These are phyloP conservation scores for Globisporangium sylvaticum DNA, from an alignment of 352 stramenopile genomes.

Conservation along the genomic window DNA sequence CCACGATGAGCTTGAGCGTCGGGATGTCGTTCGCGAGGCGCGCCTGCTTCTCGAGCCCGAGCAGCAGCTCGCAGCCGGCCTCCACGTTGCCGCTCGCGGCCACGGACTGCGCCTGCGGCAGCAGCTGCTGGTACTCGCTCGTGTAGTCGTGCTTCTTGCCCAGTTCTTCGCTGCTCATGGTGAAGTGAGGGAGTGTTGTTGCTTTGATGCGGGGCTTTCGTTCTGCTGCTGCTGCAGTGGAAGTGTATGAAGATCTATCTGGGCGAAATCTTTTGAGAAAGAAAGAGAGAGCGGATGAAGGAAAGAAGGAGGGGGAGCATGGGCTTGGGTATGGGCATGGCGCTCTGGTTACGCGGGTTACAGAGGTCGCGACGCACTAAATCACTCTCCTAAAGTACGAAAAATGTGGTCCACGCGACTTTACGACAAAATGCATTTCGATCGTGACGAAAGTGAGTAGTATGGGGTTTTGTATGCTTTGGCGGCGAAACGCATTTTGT, in stretches of 20 bases:
- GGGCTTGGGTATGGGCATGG: too few relatives aligned
- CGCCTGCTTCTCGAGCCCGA: slow-evolving; percentile 83
- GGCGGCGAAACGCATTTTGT: too few relatives aligned
- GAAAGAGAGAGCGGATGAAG: too few relatives aligned
- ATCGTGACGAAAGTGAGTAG: too few relatives aligned
- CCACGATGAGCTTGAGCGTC: slow-evolving; percentile 82
- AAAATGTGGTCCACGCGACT: too few relatives aligned
- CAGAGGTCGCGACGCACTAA: too few relatives aligned
- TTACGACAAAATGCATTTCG: too few relatives aligned
- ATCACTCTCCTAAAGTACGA: too few relatives aligned
- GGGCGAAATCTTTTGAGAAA: slow-evolving; percentile 30
- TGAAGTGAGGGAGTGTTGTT: too few relatives aligned
- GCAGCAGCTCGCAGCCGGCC: slow-evolving; percentile 74
- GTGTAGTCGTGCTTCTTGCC: slow-evolving; percentile 79
- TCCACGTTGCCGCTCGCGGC: slow-evolving; percentile 75
- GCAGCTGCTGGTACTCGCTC: slow-evolving; percentile 54
- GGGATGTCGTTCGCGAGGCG: slow-evolving; percentile 79
- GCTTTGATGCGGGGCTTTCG: neutral
- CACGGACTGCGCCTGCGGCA: slow-evolving; percentile 62
- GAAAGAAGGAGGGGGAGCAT: too few relatives aligned
- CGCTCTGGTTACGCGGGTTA: too few relatives aligned
- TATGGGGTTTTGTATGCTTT: neutral
- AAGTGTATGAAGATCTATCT: neutral
- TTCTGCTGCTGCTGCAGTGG: neutral
- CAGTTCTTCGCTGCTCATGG: slow-evolving; percentile 69